Evolutionary conservation across 1,139 yeast genomes (phyloP), one percentile per base, ranked within the genome.

Genomic region (Geotrichum reessii): DNA sequence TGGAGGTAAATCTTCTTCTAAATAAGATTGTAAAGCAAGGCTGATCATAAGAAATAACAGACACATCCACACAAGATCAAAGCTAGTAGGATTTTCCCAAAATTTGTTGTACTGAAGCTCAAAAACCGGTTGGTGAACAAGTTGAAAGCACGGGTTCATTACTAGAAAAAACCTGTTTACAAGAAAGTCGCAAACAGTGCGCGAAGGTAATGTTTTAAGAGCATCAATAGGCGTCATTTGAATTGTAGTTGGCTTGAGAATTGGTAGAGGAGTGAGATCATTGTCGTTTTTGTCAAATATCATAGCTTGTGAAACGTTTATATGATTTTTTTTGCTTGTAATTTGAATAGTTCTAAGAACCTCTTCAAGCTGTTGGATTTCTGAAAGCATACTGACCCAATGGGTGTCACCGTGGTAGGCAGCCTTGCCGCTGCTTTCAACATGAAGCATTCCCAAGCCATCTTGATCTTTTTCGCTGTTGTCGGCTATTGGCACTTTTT

Each of bases 361-460:
- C 2, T 49, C 49, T 19, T 55, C 57, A 6, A 55, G 53, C 21
- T 55, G 48, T 25, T 62, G 62, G 19, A 71, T 63, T 55, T 71
- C 73, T 47, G 68, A 64, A 44, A 72, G 63, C 53, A 71, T 57
- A 40, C 69, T 67, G 5, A 69, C 72, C 74, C 74, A 72, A 58
- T 72, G 73, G 8, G 73, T 71, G 54, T 69, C 74, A 11, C 74
- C 75, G 51, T 71, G 74, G 58, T 72, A 72, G 3, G 71, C 63
- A 8, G 72, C 63, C 53, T 71, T 68, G 17, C 75, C 75, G 48
- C 64, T 62, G 19, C 60, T 62, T 50, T 72, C 74, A 9, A 72
- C 64, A 57, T 72, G 70, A 59, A 72, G 66, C 71, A 72, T 65
- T 3, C 75, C 75, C 25, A 72, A 42, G 58, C 22, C 12, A 5